These are phyloP conservation scores for Colletotrichum australisinense DNA, from an alignment of 2,329 filamentous ascomycete species.

Conservation along the genomic window DNA sequence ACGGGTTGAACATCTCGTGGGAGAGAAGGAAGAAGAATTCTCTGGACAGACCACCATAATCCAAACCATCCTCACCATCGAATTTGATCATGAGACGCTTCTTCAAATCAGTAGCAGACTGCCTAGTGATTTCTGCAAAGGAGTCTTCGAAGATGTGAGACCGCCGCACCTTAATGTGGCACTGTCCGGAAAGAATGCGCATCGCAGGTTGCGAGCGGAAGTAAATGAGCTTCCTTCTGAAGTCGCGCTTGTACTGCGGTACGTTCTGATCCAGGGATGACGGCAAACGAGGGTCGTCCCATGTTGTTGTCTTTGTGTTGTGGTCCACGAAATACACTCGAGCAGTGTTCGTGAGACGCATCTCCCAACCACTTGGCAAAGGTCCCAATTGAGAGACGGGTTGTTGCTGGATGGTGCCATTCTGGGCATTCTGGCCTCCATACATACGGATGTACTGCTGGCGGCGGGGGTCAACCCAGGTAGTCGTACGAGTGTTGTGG, in stretches of 20 bases:
- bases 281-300: slow-evolving; percentile 95
- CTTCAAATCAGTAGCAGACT: slow-evolving; percentile 95
- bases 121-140: slow-evolving; percentile 97
- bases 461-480: slow-evolving; percentile 96
- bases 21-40: slow-evolving; percentile 99
- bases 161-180: slow-evolving; percentile 96
- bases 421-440: slow-evolving; percentile 84
- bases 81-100: slow-evolving; percentile 99
- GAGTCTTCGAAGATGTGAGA: slow-evolving; percentile 99
- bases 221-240: slow-evolving; percentile 97
- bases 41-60: slow-evolving; percentile 96
- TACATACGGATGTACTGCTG: slow-evolving; percentile 99
- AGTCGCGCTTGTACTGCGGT: slow-evolving; percentile 99
- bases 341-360: slow-evolving; percentile 98
- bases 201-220: slow-evolving; percentile 98
- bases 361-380: slow-evolving; percentile 97
- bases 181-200: slow-evolving; percentile 94
- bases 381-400: slow-evolving; percentile 97
- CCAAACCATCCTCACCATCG: slow-evolving; percentile 95
- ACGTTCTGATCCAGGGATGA: slow-evolving; percentile 98
- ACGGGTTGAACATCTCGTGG: slow-evolving; percentile 99
- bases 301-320: slow-evolving; percentile 99
- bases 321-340: slow-evolving; percentile 99
- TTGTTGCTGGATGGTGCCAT: slow-evolving; percentile 93
- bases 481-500: slow-evolving; percentile 97